A percentile compares a stretch with the other conserved stretches of the same genome.
Evolutionary conservation across 768 basidiomycete genomes (phyloP).

Genomic region (Sutorius australiensis): DNA sequence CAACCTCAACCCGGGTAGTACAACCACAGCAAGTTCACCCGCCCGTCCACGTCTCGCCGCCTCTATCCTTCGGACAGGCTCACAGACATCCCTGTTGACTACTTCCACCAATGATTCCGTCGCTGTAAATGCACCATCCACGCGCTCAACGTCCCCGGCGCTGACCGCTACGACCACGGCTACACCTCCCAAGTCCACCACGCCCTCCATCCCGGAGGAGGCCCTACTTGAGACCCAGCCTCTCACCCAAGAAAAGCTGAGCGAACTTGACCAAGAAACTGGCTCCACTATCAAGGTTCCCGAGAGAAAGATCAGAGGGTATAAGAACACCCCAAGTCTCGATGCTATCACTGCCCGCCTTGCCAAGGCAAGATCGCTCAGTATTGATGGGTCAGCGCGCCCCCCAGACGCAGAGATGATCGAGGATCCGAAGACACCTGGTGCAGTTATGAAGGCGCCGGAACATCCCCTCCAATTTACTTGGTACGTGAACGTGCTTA

Average conservation of each 20-base stretch:
- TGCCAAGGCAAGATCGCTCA: constrained; percentile 64
- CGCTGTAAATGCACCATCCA: constrained; percentile 62
- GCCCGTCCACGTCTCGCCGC: constrained; percentile 71
- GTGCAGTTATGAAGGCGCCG: constrained; percentile 59
- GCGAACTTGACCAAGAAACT: constrained; percentile 59
- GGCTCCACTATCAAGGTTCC: constrained; percentile 21
- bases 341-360: constrained; percentile 82
- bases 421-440: constrained; percentile 81
- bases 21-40: constrained; percentile 27
- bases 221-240: constrained; percentile 36
- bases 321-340: constrained; percentile 84
- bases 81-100: constrained; percentile 50
- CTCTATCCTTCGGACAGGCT: constrained; percentile 60
- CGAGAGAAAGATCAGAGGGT: constrained; percentile 52
- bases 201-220: constrained; percentile 37
- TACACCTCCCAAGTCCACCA: constrained; percentile 41
- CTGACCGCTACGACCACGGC: constrained; percentile 43
- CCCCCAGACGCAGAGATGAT: constrained; percentile 77
- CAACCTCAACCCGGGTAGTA: constrained; percentile 38
- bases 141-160: constrained; percentile 65
- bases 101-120: constrained; percentile 53
- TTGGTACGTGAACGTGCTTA: constrained; percentile 48
- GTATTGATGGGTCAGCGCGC: constrained; percentile 54
- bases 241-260: constrained; percentile 63
- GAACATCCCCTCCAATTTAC: constrained; percentile 83